phyloP scores from a whole-genome alignment of 208 protist species.

The Trichomonas tenax region DNA sequence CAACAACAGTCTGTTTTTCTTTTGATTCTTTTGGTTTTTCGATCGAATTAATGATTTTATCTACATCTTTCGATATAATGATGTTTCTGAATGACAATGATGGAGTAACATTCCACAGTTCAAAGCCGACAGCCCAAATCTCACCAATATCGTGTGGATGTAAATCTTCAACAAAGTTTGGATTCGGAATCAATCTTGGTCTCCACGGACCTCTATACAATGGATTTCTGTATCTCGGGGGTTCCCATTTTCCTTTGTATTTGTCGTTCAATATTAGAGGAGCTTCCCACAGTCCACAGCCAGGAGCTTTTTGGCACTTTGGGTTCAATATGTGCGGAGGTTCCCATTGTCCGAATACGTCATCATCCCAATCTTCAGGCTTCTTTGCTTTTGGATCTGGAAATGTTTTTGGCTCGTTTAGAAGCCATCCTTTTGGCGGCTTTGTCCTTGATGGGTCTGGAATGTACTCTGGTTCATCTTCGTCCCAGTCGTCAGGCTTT shows the following conservation, averaged over 20 bases:
- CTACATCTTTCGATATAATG: background rate
- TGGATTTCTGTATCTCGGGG: slow-evolving; percentile 34
- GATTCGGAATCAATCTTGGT: slow-evolving; percentile 37
- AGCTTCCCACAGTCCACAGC: slow-evolving; percentile 18
- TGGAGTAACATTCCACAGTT: background rate
- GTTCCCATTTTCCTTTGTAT: slow-evolving; percentile 37
- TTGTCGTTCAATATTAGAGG: slow-evolving; percentile 37
- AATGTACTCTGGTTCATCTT: slow-evolving; percentile 34
- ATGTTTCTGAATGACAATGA: background rate
- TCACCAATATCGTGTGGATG: background rate
- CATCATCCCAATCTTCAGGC: slow-evolving; percentile 40
- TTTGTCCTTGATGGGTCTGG: slow-evolving; percentile 25
- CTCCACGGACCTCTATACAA: slow-evolving; percentile 41
- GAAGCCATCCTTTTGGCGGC: background rate
- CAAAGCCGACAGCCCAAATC: background rate
- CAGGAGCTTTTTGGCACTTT: slow-evolving; percentile 13
- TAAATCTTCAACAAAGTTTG: slow-evolving; percentile 30
- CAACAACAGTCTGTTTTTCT: background rate
- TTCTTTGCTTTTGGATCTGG: slow-evolving; percentile 24
- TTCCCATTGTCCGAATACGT: slow-evolving; percentile 37
- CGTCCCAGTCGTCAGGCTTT: slow-evolving; percentile 37
- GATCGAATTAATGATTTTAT: background rate
- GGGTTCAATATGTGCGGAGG: slow-evolving; percentile 35
- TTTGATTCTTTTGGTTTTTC: background rate
- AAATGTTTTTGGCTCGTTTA: slow-evolving; percentile 26